Evolutionary conservation across 331 rosid genomes (phyloP).

Genomic region (Spiraea crenata): DNA sequence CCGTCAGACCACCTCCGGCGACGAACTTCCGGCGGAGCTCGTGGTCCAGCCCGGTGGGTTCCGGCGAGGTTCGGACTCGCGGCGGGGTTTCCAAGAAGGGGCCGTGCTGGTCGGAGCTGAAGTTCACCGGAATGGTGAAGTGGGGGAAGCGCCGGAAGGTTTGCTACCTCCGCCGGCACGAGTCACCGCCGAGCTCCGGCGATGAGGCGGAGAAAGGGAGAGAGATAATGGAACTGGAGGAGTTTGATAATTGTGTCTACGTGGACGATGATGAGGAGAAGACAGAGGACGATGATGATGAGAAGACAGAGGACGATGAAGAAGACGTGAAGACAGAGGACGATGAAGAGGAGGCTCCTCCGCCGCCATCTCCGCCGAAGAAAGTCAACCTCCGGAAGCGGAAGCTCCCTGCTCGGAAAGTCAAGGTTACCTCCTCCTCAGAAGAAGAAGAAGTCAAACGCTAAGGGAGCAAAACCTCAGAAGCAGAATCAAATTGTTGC

Average conservation of each 20-base stretch:
- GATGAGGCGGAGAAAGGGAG: conserved; percentile 18
- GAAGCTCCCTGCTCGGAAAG: conserved; percentile 25
- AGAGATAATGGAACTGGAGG: background rate
- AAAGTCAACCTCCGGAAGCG: conserved; percentile 31
- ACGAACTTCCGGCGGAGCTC: background rate
- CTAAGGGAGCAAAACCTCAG: conserved; percentile 17
- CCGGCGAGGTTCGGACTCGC: conserved; percentile 16
- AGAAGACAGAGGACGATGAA: conserved; percentile 23
- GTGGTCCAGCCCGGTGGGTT: conserved; percentile 14
- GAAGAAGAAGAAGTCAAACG: conserved; percentile 24
- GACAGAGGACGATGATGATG: conserved; percentile 17
- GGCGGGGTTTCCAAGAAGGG: conserved; percentile 45
- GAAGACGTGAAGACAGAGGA: conserved; percentile 20
- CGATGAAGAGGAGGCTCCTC: background rate
- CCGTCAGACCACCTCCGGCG: background rate
- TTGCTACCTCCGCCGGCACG: conserved; percentile 48
- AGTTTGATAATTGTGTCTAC: conserved; percentile 16
- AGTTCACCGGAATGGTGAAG: conserved; percentile 58
- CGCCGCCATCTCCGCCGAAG: no score
- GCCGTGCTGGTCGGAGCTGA: conserved; percentile 60
- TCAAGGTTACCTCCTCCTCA: conserved; percentile 16
- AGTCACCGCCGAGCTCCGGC: conserved; percentile 23
- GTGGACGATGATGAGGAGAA: conserved; percentile 34
- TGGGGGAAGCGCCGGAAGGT: conserved; percentile 78
- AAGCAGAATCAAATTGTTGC: conserved; percentile 33